phyloP scores from a whole-genome alignment of 2,329 filamentous ascomycete species.

The Calonectria pseudoreteaudii region DNA sequence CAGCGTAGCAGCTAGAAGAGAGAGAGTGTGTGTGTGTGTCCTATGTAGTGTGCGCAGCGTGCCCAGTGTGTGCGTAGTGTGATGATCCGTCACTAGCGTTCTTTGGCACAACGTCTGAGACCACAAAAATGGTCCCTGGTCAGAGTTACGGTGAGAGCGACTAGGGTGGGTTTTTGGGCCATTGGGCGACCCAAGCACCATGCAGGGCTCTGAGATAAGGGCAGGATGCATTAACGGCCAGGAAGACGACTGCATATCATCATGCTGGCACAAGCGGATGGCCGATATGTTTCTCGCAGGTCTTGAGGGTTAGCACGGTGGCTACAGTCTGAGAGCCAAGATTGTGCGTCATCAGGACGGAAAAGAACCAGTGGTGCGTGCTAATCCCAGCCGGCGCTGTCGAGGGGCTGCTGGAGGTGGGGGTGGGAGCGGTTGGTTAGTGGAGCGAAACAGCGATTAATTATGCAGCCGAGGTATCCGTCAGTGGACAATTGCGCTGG shows the following conservation, averaged over 20 bases:
- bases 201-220: neutral
- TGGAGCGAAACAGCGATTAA: slow-evolving; percentile 1
- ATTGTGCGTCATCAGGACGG: neutral
- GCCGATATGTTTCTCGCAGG: neutral
- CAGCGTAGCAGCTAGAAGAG: neutral
- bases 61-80: neutral
- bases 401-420: neutral
- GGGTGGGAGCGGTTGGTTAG: neutral
- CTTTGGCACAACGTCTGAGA: slow-evolving; percentile 6
- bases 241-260: neutral
- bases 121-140: slow-evolving; percentile 10
- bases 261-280: neutral
- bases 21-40: neutral
- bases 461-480: slow-evolving; percentile 11
- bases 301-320: neutral
- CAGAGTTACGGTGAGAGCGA: slow-evolving; percentile 7
- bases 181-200: slow-evolving; percentile 3
- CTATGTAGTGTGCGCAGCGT: neutral
- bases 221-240: neutral
- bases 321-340: neutral
- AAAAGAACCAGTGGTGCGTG: neutral
- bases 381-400: neutral
- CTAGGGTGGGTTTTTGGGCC: slow-evolving; percentile 7
- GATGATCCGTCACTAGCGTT: slow-evolving; percentile 7
- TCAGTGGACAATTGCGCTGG: neutral